Conservation (phyloP, 2,329 filamentous ascomycete genomes). For the Fusarium praegraminearum region DNA sequence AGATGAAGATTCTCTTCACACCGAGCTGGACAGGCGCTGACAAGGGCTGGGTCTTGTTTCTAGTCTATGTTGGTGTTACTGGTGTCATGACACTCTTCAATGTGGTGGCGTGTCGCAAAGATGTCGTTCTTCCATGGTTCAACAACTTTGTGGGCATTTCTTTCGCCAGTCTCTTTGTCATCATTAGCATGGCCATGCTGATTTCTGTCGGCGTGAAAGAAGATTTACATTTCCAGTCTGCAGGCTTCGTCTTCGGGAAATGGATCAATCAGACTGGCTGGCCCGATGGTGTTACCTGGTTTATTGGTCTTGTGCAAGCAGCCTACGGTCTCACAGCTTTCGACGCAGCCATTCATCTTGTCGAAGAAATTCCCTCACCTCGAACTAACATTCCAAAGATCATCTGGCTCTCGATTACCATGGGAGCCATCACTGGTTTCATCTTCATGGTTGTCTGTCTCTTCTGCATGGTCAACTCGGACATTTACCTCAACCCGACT, state of each 20-base stretch:
- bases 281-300: constrained; percentile 68
- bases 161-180: constrained; percentile 65
- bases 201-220: constrained; percentile 62
- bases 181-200: constrained; percentile 63
- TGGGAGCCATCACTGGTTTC: constrained; percentile 62
- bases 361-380: constrained; percentile 67
- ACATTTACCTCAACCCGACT: constrained; percentile 55
- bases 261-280: constrained; percentile 64
- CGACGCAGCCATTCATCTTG: constrained; percentile 69
- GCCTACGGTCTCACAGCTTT: constrained; percentile 66
- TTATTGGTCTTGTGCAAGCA: constrained; percentile 67
- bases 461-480: constrained; percentile 62
- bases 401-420: constrained; percentile 64
- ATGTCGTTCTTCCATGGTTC: constrained; percentile 58
- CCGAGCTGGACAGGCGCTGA: constrained; percentile 59
- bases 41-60: constrained; percentile 65
- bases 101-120: constrained; percentile 61
- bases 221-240: constrained; percentile 60
- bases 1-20: constrained; percentile 67
- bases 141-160: constrained; percentile 68
- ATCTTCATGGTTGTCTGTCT: constrained; percentile 66
- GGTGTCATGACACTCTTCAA: constrained; percentile 63
- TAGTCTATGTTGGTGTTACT: constrained; percentile 66
- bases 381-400: constrained; percentile 63
- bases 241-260: constrained; percentile 63